A percentile compares a stretch with the other conserved stretches of the same genome.
These are phyloP conservation scores for Trichocladium antarcticum DNA, from an alignment of 495 filamentous ascomycete species.

Conservation along the genomic window DNA sequence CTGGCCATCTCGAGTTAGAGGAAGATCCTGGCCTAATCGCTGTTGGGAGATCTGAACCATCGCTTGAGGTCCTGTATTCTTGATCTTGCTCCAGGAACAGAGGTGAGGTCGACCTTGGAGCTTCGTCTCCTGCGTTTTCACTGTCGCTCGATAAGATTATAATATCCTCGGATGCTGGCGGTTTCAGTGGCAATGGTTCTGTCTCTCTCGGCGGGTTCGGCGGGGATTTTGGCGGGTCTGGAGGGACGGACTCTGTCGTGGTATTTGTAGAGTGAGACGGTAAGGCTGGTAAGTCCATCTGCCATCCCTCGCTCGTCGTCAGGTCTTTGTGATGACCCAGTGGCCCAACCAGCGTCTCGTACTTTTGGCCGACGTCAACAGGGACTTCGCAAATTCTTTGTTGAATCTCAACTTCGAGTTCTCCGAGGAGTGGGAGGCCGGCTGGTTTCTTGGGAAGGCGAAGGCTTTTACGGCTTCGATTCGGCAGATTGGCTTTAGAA, in stretches of 20 bases:
- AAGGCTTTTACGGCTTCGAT: neutral
- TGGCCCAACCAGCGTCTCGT: neutral
- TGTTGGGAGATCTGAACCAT: neutral
- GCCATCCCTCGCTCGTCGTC: too few relatives aligned
- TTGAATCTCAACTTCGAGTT: neutral
- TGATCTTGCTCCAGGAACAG: conserved; percentile 3
- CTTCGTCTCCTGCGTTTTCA: neutral
- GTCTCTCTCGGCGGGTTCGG: neutral
- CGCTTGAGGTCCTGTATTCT: neutral
- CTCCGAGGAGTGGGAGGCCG: neutral
- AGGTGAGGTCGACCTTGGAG: neutral
- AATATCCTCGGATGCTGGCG: neutral
- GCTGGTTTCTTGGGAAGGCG: neutral
- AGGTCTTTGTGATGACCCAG: neutral
- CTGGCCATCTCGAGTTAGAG: neutral
- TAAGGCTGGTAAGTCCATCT: too few relatives aligned
- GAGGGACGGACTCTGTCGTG: neutral
- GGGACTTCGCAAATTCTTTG: too few relatives aligned
- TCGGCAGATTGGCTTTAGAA: neutral
- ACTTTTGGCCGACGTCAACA: neutral
- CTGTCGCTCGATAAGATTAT: neutral
- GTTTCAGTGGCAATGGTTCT: neutral
- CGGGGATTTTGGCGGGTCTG: neutral
- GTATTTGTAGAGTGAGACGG: neutral
- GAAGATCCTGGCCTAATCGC: neutral